Conservation (phyloP, 1,139 yeast genomes). For the Candida labiduridarum region DNA sequence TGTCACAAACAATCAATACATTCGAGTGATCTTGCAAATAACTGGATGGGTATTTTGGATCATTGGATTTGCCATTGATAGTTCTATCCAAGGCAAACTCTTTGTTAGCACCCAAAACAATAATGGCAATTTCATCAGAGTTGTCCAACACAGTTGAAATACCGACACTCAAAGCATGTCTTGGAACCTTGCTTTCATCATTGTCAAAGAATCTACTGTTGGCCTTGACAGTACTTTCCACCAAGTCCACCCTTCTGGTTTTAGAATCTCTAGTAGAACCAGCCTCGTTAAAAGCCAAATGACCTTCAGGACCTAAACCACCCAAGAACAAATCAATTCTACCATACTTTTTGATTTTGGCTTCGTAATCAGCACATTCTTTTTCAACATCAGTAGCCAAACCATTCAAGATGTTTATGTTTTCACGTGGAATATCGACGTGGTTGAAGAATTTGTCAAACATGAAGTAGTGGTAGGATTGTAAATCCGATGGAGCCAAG, state of each 20-base stretch:
- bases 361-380: constrained; percentile 57
- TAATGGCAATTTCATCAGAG: constrained; percentile 54
- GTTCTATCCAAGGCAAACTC: constrained; percentile 48
- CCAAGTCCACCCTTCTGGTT: constrained; percentile 55
- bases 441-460: constrained; percentile 60
- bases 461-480: constrained; percentile 66
- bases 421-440: constrained; percentile 55
- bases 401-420: constrained; percentile 61
- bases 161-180: constrained; percentile 58
- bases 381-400: constrained; percentile 45
- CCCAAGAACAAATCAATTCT: constrained; percentile 61
- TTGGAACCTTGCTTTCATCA: constrained; percentile 53
- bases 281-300: constrained; percentile 64
- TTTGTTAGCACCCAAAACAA: constrained; percentile 51
- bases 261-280: constrained; percentile 52
- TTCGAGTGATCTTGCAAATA: constrained; percentile 50
- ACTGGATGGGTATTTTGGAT: constrained; percentile 45
- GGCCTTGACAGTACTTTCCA: constrained; percentile 55
- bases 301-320: constrained; percentile 68
- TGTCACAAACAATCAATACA: constrained; percentile 49
- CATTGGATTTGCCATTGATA: constrained; percentile 36
- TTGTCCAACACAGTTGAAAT: constrained; percentile 63
- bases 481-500: constrained; percentile 48
- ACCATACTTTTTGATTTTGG: constrained; percentile 51
- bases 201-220: constrained; percentile 58